These are phyloP conservation scores for Coemansia sp. DNA, from an alignment of 192 early-diverging fungal species.

Conservation along the genomic window DNA sequence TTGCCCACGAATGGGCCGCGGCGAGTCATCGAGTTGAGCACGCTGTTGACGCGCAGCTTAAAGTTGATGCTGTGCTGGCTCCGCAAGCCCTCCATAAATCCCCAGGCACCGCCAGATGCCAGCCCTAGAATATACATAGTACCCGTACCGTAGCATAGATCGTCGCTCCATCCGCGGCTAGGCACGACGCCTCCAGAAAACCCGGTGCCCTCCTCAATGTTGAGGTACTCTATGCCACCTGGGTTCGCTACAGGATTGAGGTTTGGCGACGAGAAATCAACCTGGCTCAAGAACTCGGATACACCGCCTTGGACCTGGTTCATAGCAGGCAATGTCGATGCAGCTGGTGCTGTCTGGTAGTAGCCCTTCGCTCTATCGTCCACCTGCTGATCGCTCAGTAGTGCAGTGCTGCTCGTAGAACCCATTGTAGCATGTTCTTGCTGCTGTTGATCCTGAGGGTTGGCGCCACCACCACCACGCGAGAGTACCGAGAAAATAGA, in stretches of 20 bases:
- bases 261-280: conserved; percentile 41
- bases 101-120: conserved; percentile 70
- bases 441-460: conserved; percentile 30
- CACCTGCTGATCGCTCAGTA: conserved; percentile 19
- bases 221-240: conserved; percentile 50
- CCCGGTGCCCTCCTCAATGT: conserved; percentile 47
- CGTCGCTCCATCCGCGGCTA: conserved; percentile 75
- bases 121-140: conserved; percentile 75
- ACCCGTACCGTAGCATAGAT: conserved; percentile 83
- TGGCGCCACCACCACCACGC: conserved; percentile 18
- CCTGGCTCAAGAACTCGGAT: conserved; percentile 47
- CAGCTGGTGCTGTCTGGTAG: conserved; percentile 14
- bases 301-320: conserved; percentile 47
- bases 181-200: conserved; percentile 58
- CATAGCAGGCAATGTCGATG: conserved; percentile 12
- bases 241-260: conserved; percentile 35
- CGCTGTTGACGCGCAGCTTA: conserved; percentile 78
- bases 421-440: conserved; percentile 13
- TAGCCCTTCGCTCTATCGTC: conserved; percentile 7
- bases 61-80: conserved; percentile 60
- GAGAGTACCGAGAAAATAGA: conserved; percentile 52
- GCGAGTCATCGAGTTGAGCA: conserved; percentile 79
- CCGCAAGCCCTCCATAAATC: conserved; percentile 73
- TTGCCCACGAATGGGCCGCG: conserved; percentile 85
- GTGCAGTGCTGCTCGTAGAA: conserved; percentile 13